A percentile compares a stretch with the other conserved stretches of the same genome.
These are phyloP conservation scores for Clohesyomyces aquaticus DNA, from an alignment of 495 filamentous ascomycete genomes.

Conservation along the genomic window DNA sequence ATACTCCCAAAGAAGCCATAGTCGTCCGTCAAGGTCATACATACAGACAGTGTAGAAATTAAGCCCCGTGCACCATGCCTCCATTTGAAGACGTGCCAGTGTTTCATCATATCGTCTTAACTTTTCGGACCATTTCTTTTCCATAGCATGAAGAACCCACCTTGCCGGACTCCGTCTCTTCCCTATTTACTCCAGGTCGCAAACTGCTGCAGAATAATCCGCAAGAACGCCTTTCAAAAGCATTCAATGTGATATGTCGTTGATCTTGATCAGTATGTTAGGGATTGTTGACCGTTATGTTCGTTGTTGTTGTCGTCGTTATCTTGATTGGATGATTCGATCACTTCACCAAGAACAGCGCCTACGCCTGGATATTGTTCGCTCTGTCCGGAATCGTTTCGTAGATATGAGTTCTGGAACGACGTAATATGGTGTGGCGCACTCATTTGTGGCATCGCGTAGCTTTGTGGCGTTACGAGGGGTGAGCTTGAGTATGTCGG, in stretches of 20 bases:
- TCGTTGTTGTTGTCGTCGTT: constrained; percentile 36
- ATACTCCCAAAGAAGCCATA: not conserved
- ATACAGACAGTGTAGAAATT: not conserved
- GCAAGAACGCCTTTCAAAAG: constrained; percentile 8
- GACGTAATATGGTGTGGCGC: constrained; percentile 44
- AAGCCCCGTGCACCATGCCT: not conserved
- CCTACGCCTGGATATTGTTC: constrained; percentile 39
- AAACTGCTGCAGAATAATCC: not conserved
- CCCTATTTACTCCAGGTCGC: not conserved
- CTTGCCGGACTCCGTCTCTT: not conserved
- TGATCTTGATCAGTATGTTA: constrained; percentile 23
- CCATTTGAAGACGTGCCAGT: not conserved
- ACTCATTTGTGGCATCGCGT: constrained; percentile 39
- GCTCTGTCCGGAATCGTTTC: constrained; percentile 37
- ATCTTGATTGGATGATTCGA: constrained; percentile 37
- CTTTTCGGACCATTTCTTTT: constrained; percentile 13
- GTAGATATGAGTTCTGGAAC: constrained; percentile 44
- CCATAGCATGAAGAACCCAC: not conserved
- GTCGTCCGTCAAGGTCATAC: not conserved
- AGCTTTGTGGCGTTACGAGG: constrained; percentile 40
- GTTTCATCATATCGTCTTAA: constrained; percentile 27
- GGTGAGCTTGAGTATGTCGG: constrained; percentile 44
- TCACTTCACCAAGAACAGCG: constrained; percentile 37
- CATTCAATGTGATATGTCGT: not conserved
- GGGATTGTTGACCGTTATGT: constrained; percentile 10